phyloP scores from a whole-genome alignment of 2,329 filamentous ascomycete species.

The Orbilia javanica region DNA sequence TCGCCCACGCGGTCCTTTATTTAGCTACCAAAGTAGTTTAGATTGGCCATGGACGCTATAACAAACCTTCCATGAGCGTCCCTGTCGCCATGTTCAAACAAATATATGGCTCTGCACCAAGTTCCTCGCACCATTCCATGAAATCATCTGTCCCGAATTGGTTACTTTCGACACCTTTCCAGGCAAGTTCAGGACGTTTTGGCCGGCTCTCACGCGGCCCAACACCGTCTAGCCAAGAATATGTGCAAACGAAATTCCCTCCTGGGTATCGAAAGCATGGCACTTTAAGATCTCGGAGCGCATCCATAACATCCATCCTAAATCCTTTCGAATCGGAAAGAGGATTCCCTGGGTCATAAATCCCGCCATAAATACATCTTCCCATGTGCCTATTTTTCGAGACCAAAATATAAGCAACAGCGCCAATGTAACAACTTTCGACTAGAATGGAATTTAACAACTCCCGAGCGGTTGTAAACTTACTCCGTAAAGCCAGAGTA shows the following conservation, averaged over 20 bases:
- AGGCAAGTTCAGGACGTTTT: conserved; percentile 78
- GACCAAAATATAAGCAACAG: background rate
- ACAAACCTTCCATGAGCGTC: conserved; percentile 64
- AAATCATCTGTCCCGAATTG: conserved; percentile 89
- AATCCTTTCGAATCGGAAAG: conserved; percentile 82
- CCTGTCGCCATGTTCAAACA: conserved; percentile 86
- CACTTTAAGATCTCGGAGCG: conserved; percentile 78
- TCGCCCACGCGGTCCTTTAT: conserved; percentile 63
- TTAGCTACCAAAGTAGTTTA: conserved; percentile 61
- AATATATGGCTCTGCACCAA: conserved; percentile 82
- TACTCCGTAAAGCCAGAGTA: conserved; percentile 89
- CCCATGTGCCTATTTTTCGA: conserved; percentile 78
- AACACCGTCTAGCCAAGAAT: conserved; percentile 86
- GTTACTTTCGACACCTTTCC: conserved; percentile 81
- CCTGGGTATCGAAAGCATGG: conserved; percentile 85
- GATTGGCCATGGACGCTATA: background rate
- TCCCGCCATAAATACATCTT: conserved; percentile 86
- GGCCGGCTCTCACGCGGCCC: conserved; percentile 79
- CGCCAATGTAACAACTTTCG: background rate
- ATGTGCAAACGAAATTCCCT: conserved; percentile 86
- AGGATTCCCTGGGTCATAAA: conserved; percentile 81
- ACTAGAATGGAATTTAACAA: background rate
- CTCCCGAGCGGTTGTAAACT: conserved; percentile 63
- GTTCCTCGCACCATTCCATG: conserved; percentile 80
- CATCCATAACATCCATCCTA: conserved; percentile 81